Percentiles rank a stretch among this genome's conserved stretches.
These are phyloP conservation scores for Raffaelea ambrosiae DNA, from an alignment of 2,329 filamentous ascomycete species.

Conservation along the genomic window DNA sequence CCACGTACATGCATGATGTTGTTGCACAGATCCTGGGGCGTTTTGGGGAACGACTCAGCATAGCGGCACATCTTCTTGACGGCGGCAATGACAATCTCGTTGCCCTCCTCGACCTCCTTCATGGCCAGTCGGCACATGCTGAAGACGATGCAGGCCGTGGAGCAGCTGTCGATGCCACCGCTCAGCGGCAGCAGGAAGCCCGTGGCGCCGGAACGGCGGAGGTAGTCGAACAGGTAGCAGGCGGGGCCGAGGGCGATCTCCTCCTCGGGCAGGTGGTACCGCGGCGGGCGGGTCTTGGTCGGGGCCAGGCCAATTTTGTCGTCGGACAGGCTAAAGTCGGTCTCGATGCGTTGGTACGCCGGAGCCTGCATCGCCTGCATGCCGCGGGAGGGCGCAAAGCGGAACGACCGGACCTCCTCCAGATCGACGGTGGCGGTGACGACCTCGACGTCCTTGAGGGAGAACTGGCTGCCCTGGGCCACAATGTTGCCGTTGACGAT, in stretches of 20 bases:
- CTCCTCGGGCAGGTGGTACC: constrained; percentile 53
- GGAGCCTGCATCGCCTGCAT: constrained; percentile 45
- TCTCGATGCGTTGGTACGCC: constrained; percentile 35
- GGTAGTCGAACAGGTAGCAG: constrained; percentile 54
- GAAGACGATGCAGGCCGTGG: constrained; percentile 32
- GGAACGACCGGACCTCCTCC: constrained; percentile 59
- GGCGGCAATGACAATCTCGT: constrained; percentile 27
- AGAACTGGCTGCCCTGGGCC: constrained; percentile 58
- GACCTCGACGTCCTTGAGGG: constrained; percentile 52
- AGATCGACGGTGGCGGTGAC: constrained; percentile 58
- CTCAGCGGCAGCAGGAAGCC: constrained; percentile 49
- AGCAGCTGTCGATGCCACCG: constrained; percentile 52
- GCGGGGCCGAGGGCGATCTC: constrained; percentile 58
- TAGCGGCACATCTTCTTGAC: constrained; percentile 27
- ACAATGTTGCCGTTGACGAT: constrained; percentile 55
- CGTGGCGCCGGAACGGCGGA: constrained; percentile 37
- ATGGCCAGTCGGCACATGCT: constrained; percentile 50
- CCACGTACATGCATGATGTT: constrained; percentile 17
- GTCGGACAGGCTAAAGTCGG: constrained; percentile 22
- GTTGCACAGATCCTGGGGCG: constrained; percentile 50
- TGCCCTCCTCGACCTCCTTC: constrained; percentile 36
- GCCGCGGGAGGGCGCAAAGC: constrained; percentile 47
- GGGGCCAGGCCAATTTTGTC: constrained; percentile 19
- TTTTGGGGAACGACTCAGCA: constrained; percentile 34
- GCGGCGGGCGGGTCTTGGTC: constrained; percentile 30